Percentiles rank a stretch among this genome's conserved stretches.
These are phyloP conservation scores for Beta macrorhiza DNA, from an alignment of 179 eudicot genomes.

Conservation along the genomic window DNA sequence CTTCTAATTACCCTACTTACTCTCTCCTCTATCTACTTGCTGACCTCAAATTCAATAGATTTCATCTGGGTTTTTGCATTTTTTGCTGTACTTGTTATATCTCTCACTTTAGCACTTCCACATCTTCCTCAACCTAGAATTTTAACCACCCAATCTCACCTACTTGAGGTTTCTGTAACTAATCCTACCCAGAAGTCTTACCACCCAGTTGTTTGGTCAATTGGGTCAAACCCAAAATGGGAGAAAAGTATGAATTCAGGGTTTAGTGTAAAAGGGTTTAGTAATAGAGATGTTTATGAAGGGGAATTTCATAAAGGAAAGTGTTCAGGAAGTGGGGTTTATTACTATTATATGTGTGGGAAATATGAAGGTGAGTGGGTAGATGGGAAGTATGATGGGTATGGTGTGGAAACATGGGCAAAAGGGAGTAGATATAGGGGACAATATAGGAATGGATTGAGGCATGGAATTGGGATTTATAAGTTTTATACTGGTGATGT, in stretches of 20 bases:
- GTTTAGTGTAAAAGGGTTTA: slow-evolving; percentile 71
- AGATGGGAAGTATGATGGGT: slow-evolving; percentile 92
- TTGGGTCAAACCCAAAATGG: slow-evolving; percentile 37
- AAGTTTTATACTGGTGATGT: slow-evolving; percentile 92
- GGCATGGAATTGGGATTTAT: slow-evolving; percentile 93
- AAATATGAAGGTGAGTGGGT: slow-evolving; percentile 98
- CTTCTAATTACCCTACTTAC: slow-evolving; percentile 21
- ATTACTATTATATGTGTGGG: slow-evolving; percentile 90
- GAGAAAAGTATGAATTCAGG: slow-evolving; percentile 52
- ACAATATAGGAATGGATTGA: slow-evolving; percentile 83
- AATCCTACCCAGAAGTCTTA: slow-evolving; percentile 10
- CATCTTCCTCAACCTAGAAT: slow-evolving; percentile 1
- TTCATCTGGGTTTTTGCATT: slow-evolving; percentile 33
- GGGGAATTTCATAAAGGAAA: slow-evolving; percentile 93
- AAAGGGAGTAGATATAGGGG: slow-evolving; percentile 90
- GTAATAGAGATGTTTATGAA: slow-evolving; percentile 93
- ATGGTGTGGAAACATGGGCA: slow-evolving; percentile 98
- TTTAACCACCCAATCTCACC: slow-evolving; percentile 13
- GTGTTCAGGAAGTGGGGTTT: slow-evolving; percentile 93
- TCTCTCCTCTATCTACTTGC: slow-evolving; percentile 25
- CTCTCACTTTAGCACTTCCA: slow-evolving; percentile 22
- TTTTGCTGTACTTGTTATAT: slow-evolving; percentile 24
- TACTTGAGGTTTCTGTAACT: slow-evolving; percentile 17
- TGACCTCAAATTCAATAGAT: slow-evolving; percentile 32
- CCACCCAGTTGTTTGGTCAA: slow-evolving; percentile 23